Conservation (phyloP, 108 stramenopile species). For the Aureococcus anophagefferens region DNA sequence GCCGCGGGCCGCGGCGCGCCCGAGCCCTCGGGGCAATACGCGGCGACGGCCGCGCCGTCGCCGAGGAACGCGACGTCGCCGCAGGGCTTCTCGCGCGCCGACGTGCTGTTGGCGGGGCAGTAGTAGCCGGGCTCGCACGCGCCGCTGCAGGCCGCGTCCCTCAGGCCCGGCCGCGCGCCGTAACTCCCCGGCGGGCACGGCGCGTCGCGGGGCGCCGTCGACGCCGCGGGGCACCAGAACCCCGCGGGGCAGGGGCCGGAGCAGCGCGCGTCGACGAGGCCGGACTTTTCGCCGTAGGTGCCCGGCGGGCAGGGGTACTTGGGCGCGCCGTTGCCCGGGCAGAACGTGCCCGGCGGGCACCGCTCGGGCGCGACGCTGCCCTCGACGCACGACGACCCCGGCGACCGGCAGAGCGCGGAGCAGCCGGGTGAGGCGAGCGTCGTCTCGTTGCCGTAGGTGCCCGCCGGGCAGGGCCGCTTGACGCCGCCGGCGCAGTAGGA, state of each 20-base stretch:
- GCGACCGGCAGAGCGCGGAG: slow-evolving; percentile 29
- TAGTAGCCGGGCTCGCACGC: slow-evolving; percentile 31
- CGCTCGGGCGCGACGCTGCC: background rate
- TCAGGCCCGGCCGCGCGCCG: slow-evolving; percentile 15
- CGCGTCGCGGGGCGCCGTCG: too few species aligned
- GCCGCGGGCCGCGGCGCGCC: background rate
- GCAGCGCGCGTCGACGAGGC: slow-evolving; percentile 3
- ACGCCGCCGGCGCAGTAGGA: slow-evolving; percentile 18
- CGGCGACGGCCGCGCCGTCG: too few species aligned
- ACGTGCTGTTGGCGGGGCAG: slow-evolving; percentile 26
- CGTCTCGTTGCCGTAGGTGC: slow-evolving; percentile 11
- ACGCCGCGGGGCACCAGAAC: slow-evolving; percentile 22
- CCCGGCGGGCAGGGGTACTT: slow-evolving; percentile 1
- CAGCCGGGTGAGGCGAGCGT: slow-evolving; percentile 8
- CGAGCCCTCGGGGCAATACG: background rate
- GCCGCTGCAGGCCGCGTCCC: slow-evolving; percentile 7
- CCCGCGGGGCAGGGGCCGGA: slow-evolving; percentile 33
- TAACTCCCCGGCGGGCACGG: slow-evolving; percentile 37
- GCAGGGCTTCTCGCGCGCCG: background rate
- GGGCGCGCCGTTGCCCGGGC: slow-evolving; percentile 5
- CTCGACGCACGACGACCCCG: background rate
- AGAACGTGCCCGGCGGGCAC: slow-evolving; percentile 16
- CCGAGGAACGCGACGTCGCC: background rate
- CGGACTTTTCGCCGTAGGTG: background rate
- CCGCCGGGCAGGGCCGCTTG: slow-evolving; percentile 12